phyloP scores from a whole-genome alignment of 805 yeast species.

The Kodamaea neixiangensis region DNA sequence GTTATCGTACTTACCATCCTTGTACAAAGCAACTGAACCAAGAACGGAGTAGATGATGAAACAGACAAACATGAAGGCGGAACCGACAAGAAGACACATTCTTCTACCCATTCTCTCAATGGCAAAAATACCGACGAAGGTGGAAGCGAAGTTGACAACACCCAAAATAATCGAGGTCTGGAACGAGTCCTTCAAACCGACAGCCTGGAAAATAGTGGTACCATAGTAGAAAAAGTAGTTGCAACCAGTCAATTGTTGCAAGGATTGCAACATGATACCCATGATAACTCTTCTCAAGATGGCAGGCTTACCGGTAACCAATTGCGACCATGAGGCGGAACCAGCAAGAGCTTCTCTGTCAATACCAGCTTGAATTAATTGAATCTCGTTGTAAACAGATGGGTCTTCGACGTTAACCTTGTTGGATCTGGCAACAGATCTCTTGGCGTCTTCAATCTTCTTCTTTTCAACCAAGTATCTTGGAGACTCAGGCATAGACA shows the following conservation, averaged over 20 bases:
- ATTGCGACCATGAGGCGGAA: slow-evolving; percentile 27
- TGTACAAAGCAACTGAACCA: slow-evolving; percentile 25
- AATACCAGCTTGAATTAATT: slow-evolving; percentile 31
- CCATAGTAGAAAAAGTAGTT: slow-evolving; percentile 70
- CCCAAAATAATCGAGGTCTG: slow-evolving; percentile 62
- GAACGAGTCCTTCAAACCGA: slow-evolving; percentile 58
- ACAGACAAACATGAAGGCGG: slow-evolving; percentile 31
- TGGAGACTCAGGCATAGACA: slow-evolving; percentile 32
- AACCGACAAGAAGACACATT: slow-evolving; percentile 49
- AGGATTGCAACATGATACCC: slow-evolving; percentile 33
- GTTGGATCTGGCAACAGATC: slow-evolving; percentile 27
- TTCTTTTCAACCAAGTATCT: slow-evolving; percentile 26
- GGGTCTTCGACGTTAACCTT: slow-evolving; percentile 26
- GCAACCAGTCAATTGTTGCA: slow-evolving; percentile 64
- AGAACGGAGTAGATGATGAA: slow-evolving; percentile 27
- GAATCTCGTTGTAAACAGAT: slow-evolving; percentile 25
- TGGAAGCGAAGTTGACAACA: slow-evolving; percentile 55
- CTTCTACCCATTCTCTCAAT: slow-evolving; percentile 61
- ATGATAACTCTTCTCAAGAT: slow-evolving; percentile 26
- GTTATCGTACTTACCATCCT: slow-evolving; percentile 13
- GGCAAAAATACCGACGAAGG: slow-evolving; percentile 52
- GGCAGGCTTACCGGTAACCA: slow-evolving; percentile 30
- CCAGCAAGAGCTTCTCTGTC: slow-evolving; percentile 31
- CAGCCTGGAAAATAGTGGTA: slow-evolving; percentile 60
- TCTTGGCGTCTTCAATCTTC: slow-evolving; percentile 28